Evolutionary conservation across 208 protist genomes (phyloP).

Genomic region (Acanthamoeba healyi): DNA sequence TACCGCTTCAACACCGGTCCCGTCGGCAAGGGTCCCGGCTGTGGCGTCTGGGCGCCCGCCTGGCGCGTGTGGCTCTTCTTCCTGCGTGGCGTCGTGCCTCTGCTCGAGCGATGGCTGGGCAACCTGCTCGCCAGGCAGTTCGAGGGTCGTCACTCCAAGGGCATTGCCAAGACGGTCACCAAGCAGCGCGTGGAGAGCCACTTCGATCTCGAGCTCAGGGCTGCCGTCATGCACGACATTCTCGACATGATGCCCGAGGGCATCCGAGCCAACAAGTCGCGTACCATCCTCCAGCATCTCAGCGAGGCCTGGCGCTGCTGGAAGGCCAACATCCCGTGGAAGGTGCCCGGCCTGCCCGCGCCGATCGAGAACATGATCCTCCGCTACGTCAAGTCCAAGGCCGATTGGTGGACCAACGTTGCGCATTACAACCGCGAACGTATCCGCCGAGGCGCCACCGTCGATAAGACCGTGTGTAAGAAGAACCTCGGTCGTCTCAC

Average conservation of each 20-base stretch:
- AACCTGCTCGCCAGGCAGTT: conserved; percentile 99
- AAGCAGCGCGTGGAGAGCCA: conserved; percentile 99
- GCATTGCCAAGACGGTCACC: conserved; percentile 98
- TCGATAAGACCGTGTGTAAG: conserved; percentile 99
- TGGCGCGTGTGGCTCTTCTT: conserved; percentile 99
- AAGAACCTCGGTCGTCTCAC: conserved; percentile 99
- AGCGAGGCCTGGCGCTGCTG: conserved; percentile 98
- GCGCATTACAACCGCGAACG: conserved; percentile 99
- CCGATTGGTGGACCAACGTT: conserved; percentile 99
- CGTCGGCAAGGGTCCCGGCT: conserved; percentile 98
- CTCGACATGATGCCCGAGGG: conserved; percentile 99
- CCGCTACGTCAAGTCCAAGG: conserved; percentile 99
- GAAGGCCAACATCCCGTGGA: conserved; percentile 99
- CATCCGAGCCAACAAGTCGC: conserved; percentile 97
- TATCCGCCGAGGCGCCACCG: conserved; percentile 98
- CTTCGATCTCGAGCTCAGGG: conserved; percentile 99
- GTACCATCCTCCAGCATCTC: conserved; percentile 99
- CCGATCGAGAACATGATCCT: conserved; percentile 99
- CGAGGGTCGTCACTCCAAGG: conserved; percentile 98
- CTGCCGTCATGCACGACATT: conserved; percentile 99
- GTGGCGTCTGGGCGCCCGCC: conserved; percentile 99
- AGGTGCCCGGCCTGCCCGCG: conserved; percentile 97
- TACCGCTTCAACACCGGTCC: conserved; percentile 98
- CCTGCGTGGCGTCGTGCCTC: conserved; percentile 99
- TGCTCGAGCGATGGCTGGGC: conserved; percentile 99